Percentiles rank a stretch among this genome's conserved stretches.
These are phyloP conservation scores for Boletus vermiculosoides DNA, from an alignment of 768 basidiomycete genomes.

Conservation along the genomic window DNA sequence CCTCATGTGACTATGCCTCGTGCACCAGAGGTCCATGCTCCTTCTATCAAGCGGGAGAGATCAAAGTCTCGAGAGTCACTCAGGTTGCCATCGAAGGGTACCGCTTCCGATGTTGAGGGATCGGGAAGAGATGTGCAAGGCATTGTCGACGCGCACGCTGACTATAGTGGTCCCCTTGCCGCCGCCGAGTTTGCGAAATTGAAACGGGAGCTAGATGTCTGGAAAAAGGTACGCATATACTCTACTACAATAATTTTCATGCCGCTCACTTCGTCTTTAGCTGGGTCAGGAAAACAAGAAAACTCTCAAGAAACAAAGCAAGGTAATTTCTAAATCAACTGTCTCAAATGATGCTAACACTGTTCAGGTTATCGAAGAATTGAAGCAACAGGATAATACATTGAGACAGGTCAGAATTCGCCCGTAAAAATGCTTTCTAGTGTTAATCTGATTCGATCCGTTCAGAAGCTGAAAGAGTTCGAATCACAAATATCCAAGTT, in stretches of 20 bases:
- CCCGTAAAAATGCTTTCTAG: not conserved
- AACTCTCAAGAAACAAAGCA: slow-evolving; percentile 50
- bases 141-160: slow-evolving; percentile 15
- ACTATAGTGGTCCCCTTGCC: slow-evolving; percentile 38
- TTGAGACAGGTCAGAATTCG: slow-evolving; percentile 37
- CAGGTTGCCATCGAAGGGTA: slow-evolving; percentile 22
- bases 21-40: slow-evolving; percentile 1
- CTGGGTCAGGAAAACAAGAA: slow-evolving; percentile 48
- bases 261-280: slow-evolving; percentile 20
- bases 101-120: slow-evolving; percentile 29
- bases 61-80: slow-evolving; percentile 38
- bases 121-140: slow-evolving; percentile 23
- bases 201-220: slow-evolving; percentile 54
- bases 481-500: slow-evolving; percentile 44
- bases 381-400: slow-evolving; percentile 42
- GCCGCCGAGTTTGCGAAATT: slow-evolving; percentile 52
- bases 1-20: slow-evolving; percentile 11
- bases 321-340: slow-evolving; percentile 39
- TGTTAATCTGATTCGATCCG: slow-evolving; percentile 1
- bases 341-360: slow-evolving; percentile 1
- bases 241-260: not conserved
- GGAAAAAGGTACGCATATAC: slow-evolving; percentile 43
- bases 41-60: slow-evolving; percentile 29
- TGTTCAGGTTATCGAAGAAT: slow-evolving; percentile 51
- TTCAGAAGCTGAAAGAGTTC: slow-evolving; percentile 45